phyloP scores from a whole-genome alignment of 2,329 filamentous ascomycete genomes.

The Akanthomyces lecanii region DNA sequence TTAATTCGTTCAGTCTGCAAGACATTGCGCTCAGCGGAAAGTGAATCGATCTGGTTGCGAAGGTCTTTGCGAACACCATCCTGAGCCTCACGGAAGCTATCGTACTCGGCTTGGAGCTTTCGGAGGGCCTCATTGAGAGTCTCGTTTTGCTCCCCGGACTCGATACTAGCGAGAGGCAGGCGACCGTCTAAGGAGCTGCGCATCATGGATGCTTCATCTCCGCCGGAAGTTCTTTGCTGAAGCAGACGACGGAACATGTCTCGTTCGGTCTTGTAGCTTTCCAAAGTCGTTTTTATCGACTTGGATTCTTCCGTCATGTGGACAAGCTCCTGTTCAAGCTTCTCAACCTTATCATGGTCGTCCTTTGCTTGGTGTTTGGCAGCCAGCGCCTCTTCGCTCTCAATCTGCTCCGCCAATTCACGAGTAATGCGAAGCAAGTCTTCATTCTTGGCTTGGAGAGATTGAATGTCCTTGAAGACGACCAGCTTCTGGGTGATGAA shows the following conservation, averaged over 20 bases:
- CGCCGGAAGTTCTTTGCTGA: conserved; percentile 61
- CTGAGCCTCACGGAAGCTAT: conserved; percentile 83
- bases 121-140: conserved; percentile 72
- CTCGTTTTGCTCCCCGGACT: conserved; percentile 52
- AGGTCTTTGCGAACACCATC: conserved; percentile 75
- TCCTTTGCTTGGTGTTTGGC: conserved; percentile 59
- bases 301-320: conserved; percentile 79
- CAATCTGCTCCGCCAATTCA: conserved; percentile 81
- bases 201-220: conserved; percentile 64
- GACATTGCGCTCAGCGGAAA: conserved; percentile 76
- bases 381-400: conserved; percentile 78
- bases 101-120: conserved; percentile 85
- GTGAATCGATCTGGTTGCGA: conserved; percentile 75
- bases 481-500: conserved; percentile 89
- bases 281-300: conserved; percentile 75
- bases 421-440: conserved; percentile 79
- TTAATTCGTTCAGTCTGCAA: conserved; percentile 80
- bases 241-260: conserved; percentile 97
- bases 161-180: conserved; percentile 55
- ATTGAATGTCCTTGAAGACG: conserved; percentile 78
- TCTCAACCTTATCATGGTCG: conserved; percentile 68
- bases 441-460: conserved; percentile 83
- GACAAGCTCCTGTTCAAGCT: conserved; percentile 66
- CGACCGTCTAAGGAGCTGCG: conserved; percentile 65
- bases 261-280: conserved; percentile 91